Evolutionary conservation across 129 eudicot species (phyloP), one percentile per base, ranked within the genome.

Genomic region (Chrysanthemum seticuspe): DNA sequence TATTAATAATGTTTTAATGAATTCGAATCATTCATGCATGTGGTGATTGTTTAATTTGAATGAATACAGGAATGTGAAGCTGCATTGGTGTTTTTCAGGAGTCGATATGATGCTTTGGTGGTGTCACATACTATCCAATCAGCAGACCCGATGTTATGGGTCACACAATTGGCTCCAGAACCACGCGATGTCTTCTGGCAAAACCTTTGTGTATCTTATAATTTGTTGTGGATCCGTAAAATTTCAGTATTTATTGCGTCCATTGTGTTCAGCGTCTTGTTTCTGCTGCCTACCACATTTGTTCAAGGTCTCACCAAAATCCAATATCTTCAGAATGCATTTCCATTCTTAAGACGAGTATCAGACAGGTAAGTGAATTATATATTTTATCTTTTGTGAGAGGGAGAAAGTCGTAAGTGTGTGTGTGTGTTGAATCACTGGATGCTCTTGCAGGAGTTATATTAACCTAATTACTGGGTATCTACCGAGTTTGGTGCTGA

Each of bases 131-230:
- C 87, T 49, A 85, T 87, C 72, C 97, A 93, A 72, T 81, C 90
- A 31, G 69, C 89, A 49, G 88, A 87, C 59, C 96, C 98, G 3
- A 93, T 93, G 98, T 68, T 79, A 62, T 93, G 98, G 98, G 97
- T 93, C 74, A 86, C 96, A 2, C 85, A 90, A 70, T 8, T 75
- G 75, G 96, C 97, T 76, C 97, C 98, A 45, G 97, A 90, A 71
- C 98, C 98, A 67, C 58, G 27, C 2, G 98, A 93, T 53, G 84
- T 93, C 19, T 87, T 71, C 78, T 93, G 98, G 98, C 71, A 82
- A 68, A 93, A 93, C 80, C 84, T 93, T 60, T 81, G 85, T 45
- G 85, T 93, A 52, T 96, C 98, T 51, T 93, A 87, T 71, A 82
- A 78, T 74, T 59, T 83, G 70, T 75, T 90, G 44, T 93, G 98